phyloP scores from a whole-genome alignment of 1,284 basidiomycete species.

The Boletus sp. region DNA sequence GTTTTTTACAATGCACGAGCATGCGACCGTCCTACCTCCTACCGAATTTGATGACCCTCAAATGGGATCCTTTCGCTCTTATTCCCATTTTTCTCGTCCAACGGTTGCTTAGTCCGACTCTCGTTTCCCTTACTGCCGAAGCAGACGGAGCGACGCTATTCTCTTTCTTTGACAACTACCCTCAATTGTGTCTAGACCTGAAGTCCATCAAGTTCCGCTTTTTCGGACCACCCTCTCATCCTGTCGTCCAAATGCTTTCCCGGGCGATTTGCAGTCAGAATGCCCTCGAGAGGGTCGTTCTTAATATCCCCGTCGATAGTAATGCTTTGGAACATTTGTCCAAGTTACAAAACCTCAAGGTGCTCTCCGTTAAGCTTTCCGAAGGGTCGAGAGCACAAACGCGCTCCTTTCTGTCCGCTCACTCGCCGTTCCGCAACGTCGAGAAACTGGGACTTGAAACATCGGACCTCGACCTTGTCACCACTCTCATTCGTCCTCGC shows the following conservation, averaged over 20 bases:
- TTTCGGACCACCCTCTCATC: not conserved
- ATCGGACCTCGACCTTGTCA: constrained; percentile 17
- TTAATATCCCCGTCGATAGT: constrained; percentile 7
- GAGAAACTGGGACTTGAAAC: constrained; percentile 12
- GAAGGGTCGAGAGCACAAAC: not conserved
- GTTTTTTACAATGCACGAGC: constrained; percentile 18
- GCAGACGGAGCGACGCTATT: constrained; percentile 12
- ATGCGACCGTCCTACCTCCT: constrained; percentile 13
- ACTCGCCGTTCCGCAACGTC: not conserved
- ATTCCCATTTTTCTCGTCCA: constrained; percentile 16
- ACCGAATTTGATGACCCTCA: constrained; percentile 18
- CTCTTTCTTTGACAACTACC: constrained; percentile 21
- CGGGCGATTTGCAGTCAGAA: constrained; percentile 12
- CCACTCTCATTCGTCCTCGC: constrained; percentile 15
- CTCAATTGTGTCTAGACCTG: constrained; percentile 10
- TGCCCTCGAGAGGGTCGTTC: not conserved
- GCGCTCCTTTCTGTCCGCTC: not conserved
- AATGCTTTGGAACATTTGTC: constrained; percentile 14
- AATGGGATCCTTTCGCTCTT: constrained; percentile 5
- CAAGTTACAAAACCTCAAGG: constrained; percentile 16
- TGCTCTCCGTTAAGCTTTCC: constrained; percentile 10
- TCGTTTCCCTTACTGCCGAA: constrained; percentile 11
- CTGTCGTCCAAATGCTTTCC: constrained; percentile 12
- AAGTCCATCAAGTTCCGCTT: constrained; percentile 16
- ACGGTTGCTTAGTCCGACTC: constrained; percentile 21